These are phyloP conservation scores for Botrytis fragariae DNA, from an alignment of 2,329 filamentous ascomycete species.

Conservation along the genomic window DNA sequence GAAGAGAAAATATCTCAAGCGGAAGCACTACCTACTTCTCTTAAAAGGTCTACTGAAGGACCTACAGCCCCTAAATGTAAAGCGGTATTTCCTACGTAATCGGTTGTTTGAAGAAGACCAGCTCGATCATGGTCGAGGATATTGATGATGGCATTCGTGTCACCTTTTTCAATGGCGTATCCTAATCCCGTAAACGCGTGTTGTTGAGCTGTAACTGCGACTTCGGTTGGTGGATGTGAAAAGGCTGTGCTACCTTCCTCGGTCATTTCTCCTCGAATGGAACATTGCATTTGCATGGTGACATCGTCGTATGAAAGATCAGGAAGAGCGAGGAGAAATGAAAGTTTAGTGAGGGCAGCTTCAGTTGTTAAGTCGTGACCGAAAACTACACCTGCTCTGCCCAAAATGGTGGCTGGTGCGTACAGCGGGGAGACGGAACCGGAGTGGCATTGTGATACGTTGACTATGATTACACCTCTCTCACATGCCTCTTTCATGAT, in stretches of 20 bases:
- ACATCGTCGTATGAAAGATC: constrained; percentile 58
- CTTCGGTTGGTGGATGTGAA: constrained; percentile 53
- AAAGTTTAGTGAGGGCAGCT: constrained; percentile 40
- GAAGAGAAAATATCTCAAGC: background rate
- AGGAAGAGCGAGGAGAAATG: constrained; percentile 55
- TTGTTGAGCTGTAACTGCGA: constrained; percentile 44
- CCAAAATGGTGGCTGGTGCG: constrained; percentile 59
- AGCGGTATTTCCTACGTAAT: constrained; percentile 43
- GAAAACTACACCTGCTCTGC: constrained; percentile 65
- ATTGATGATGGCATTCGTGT: constrained; percentile 44
- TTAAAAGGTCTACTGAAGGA: constrained; percentile 53
- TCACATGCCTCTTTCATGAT: constrained; percentile 62
- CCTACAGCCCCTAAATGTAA: constrained; percentile 42
- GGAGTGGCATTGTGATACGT: constrained; percentile 62
- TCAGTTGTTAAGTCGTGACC: constrained; percentile 69
- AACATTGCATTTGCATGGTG: constrained; percentile 58
- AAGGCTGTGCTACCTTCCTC: constrained; percentile 43
- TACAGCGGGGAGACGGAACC: constrained; percentile 57
- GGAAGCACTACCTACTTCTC: constrained; percentile 44
- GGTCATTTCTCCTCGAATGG: constrained; percentile 65
- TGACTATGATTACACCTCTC: constrained; percentile 68
- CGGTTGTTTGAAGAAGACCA: constrained; percentile 38
- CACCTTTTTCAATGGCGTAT: constrained; percentile 60
- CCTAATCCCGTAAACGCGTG: constrained; percentile 58
- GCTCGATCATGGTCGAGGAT: constrained; percentile 35